Evolutionary conservation across 345 rosid genomes (phyloP).

Genomic region (Erysimum cheiranthoides): DNA sequence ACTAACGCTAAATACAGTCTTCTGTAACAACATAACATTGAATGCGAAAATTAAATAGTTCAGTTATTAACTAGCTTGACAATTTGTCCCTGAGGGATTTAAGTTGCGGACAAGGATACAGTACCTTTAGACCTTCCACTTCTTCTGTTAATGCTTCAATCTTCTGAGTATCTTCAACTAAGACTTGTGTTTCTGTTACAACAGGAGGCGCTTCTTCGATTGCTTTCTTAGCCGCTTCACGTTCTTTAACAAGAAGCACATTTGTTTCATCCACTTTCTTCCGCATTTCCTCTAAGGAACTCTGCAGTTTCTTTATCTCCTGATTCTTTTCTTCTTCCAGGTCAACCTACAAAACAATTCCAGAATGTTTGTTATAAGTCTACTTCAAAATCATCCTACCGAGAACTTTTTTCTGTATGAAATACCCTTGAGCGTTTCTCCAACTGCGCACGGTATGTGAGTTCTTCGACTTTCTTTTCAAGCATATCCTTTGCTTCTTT

Average conservation of each 20-base stretch:
- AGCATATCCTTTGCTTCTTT: slow-evolving; percentile 78
- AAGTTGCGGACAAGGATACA: not conserved
- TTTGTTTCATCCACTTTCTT: slow-evolving; percentile 58
- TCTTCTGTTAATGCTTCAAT: slow-evolving; percentile 57
- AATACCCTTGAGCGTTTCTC: slow-evolving; percentile 75
- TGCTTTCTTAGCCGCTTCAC: slow-evolving; percentile 57
- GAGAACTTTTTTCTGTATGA: not conserved
- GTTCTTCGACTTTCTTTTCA: slow-evolving; percentile 70
- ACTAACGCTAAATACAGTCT: not conserved
- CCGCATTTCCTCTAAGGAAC: slow-evolving; percentile 57
- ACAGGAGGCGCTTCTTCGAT: slow-evolving; percentile 65
- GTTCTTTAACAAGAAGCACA: slow-evolving; percentile 57
- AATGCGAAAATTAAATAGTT: no score
- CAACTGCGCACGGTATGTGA: slow-evolving; percentile 69
- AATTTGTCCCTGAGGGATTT: no score
- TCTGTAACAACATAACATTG: no score
- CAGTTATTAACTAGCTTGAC: no score
- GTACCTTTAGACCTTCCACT: slow-evolving; percentile 61
- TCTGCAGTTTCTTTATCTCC: slow-evolving; percentile 59
- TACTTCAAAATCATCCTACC: slow-evolving; percentile 1
- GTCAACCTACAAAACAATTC: slow-evolving; percentile 52
- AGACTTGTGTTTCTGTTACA: slow-evolving; percentile 60
- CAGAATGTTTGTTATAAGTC: not conserved
- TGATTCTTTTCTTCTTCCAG: slow-evolving; percentile 66
- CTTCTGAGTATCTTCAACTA: slow-evolving; percentile 65